Evolutionary conservation across 129 eudicot genomes (phyloP), one percentile per base, ranked within the genome.

Genomic region (Tagetes patula): DNA sequence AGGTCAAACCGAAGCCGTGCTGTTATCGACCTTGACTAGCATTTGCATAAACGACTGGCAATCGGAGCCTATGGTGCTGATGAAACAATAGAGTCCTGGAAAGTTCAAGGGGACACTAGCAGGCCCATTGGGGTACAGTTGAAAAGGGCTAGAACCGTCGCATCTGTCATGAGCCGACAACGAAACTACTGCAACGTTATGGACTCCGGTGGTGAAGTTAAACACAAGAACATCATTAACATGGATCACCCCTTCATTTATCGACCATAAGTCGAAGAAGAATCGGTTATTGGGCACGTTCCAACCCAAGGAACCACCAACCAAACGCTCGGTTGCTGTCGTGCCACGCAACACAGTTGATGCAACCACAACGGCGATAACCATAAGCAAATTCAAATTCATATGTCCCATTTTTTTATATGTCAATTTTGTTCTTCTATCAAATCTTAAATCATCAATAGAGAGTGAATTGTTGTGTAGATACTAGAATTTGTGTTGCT

Each of bases 161-260:
- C 89, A 85, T 1, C 73, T 42, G 55, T 82, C 67, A n/a, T 65
- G 82, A 10, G 78, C 75, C 8, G 69, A 38, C n/a, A 31, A 52
- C 0, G 75, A 71, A 67, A 85, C 84, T 54, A 71, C 71, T 1
- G 79, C 75, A 1, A 82, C 89, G 43, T 79, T 32, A 60, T 85
- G 86, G 3, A 33, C 11, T 13, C 72, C 80, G 30, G 42, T 74
- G 31, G 70, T 43, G 43, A 85, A 85, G 61, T 82, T 85, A 82
- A 82, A 85, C 6, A 78, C 84, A 27, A 70, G 64, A 20, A 37
- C 38, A 3, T 70, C 65, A 1, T 36, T 8, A 41, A 66, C 71
- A 6, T 43, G 61, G 34, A 54, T 54, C 61, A 54, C 61, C 61
- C 61, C 34, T 27, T 54, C 36, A 30, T 54, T 54, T 20, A 54